Base-by-base conservation (phyloP, 805 yeast genomes). In the Millerozyma acaciae region DNA sequence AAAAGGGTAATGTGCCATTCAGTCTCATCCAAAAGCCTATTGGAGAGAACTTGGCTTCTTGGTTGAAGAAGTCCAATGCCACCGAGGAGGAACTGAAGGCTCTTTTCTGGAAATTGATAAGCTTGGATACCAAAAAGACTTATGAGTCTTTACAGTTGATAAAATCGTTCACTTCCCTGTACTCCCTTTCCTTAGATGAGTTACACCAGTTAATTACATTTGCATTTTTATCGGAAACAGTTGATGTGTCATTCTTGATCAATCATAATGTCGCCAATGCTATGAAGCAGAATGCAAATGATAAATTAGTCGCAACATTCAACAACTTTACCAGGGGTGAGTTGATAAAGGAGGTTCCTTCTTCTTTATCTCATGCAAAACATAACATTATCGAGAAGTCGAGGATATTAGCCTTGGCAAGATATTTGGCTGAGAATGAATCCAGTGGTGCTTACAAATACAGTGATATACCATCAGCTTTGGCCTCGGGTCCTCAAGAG, bases 191-290 rank as follows among this genome's bases (percentile, higher is more conserved):
- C 33, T 26, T 38, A 13, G 35, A 40, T 2, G 64, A 62, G 37
- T 51, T 58, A 37, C 50, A 48, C 20, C 41, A 49, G 15, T 57
- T 66, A 39, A 56, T 64, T 34, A 43, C 41, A n/a, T 62, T 65
- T 34, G 55, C 68, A 20, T 62, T 66, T 37, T 42, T 53, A 7
- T 53, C 68, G 5, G 53, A 62, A 25, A 51, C 48, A 6, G 63
- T 62, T 23, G 70, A 66, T 33, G 61, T 65, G 19, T 60, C 70
- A 6, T 67, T 63, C 50, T 49, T 67, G 48, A 59, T 66, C 28
- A 66, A 63, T 48, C 55, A 54, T 44, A 64, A 64, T 39, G 64
- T 65, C n/a, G 56, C 62, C 26, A 41, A 44, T 27, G 61, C 68
- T 21, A 43, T 64, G 38, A 38, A 44, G 25, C 47, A 50, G 20